A percentile compares a stretch with the other conserved stretches of the same genome.
These are phyloP conservation scores for Pseudocercospora cruenta DNA, from an alignment of 2,329 filamentous ascomycete species.

Conservation along the genomic window DNA sequence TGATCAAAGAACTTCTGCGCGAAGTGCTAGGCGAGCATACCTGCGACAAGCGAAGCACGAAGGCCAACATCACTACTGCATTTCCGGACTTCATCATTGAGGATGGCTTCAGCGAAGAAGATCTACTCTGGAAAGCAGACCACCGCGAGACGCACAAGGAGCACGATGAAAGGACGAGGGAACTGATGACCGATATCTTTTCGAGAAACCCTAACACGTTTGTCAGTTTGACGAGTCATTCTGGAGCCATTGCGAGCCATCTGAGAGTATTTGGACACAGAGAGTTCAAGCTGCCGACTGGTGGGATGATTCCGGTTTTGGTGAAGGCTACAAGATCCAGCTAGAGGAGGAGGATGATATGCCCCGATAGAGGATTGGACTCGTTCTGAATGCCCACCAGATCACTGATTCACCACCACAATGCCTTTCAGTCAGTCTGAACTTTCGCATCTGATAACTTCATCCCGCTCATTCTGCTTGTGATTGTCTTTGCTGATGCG, in stretches of 20 bases:
- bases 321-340: constrained; percentile 43
- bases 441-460: too few species aligned
- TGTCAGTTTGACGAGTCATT: constrained; percentile 62
- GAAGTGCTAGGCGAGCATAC: constrained; percentile 71
- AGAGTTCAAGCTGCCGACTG: constrained; percentile 52
- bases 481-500: too few species aligned
- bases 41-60: constrained; percentile 65
- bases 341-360: background rate
- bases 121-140: constrained; percentile 52
- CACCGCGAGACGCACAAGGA: constrained; percentile 30
- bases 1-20: constrained; percentile 65
- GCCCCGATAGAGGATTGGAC: background rate
- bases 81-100: constrained; percentile 63
- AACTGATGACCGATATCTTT: constrained; percentile 59
- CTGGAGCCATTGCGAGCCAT: constrained; percentile 60
- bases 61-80: constrained; percentile 55
- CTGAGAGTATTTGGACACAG: constrained; percentile 52
- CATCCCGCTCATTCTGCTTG: too few species aligned
- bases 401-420: too few species aligned
- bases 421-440: too few species aligned
- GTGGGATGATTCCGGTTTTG: constrained; percentile 56
- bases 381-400: too few species aligned
- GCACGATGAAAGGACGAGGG: constrained; percentile 26
- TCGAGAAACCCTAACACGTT: constrained; percentile 50
- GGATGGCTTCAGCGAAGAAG: constrained; percentile 62